A percentile compares a stretch with the other conserved stretches of the same genome.
These are phyloP conservation scores for Salix viminalis DNA, from an alignment of 345 rosid species.

Conservation along the genomic window DNA sequence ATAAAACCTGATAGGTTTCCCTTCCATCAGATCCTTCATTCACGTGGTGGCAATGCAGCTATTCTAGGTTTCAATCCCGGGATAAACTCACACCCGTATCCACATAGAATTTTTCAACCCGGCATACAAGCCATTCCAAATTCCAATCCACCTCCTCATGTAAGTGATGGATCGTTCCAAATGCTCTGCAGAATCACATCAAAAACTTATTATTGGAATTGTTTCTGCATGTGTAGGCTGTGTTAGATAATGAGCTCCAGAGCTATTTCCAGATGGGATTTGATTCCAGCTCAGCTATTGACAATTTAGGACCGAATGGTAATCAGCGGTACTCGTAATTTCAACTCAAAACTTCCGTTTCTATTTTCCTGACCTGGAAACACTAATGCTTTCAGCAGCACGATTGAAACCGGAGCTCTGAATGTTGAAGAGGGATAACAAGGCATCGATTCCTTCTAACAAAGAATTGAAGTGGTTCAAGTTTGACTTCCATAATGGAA, in stretches of 20 bases:
- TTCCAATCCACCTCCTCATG: conserved; percentile 64
- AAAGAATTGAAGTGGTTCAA: conserved; percentile 19
- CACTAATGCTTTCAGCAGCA: conserved; percentile 29
- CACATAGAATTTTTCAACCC: conserved; percentile 44
- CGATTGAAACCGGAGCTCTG: conserved; percentile 69
- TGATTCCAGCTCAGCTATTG: conserved; percentile 53
- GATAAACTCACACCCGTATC: conserved; percentile 40
- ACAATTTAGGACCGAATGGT: conserved; percentile 60
- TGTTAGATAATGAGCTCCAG: conserved; percentile 64
- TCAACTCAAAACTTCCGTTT: not conserved
- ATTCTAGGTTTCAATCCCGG: conserved; percentile 42
- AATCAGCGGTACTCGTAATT: conserved; percentile 11
- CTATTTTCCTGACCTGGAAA: not conserved
- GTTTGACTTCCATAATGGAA: conserved; percentile 29
- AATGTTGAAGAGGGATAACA: conserved; percentile 13
- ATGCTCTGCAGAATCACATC: not conserved
- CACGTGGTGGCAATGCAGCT: conserved; percentile 43
- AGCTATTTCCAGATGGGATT: conserved; percentile 73
- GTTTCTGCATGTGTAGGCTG: conserved; percentile 34
- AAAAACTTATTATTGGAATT: not conserved
- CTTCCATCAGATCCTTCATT: conserved; percentile 51
- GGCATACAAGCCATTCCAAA: conserved; percentile 41
- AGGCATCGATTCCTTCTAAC: conserved; percentile 22
- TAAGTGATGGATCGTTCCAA: conserved; percentile 14
- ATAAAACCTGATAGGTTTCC: conserved; percentile 14